A percentile compares a stretch with the other conserved stretches of the same genome.
These are phyloP conservation scores for Vaccinium corymbosum DNA, from an alignment of 148 eudicot genomes.

Conservation along the genomic window DNA sequence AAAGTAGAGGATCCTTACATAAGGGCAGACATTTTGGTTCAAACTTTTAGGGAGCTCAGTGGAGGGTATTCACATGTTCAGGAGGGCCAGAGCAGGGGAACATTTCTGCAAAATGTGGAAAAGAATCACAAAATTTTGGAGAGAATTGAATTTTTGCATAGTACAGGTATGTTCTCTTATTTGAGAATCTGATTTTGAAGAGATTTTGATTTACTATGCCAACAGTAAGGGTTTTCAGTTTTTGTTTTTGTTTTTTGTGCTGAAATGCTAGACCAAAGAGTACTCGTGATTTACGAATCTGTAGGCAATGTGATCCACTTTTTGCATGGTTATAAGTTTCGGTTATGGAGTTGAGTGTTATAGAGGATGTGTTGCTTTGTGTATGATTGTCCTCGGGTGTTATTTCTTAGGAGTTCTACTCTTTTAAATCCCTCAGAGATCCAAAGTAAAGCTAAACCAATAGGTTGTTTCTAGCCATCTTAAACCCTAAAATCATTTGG, in stretches of 20 bases:
- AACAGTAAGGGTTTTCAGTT: background rate
- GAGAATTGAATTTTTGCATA: conserved; percentile 55
- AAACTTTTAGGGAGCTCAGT: conserved; percentile 70
- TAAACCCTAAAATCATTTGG: background rate
- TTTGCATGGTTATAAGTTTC: background rate
- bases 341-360: background rate
- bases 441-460: background rate
- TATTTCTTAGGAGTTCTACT: background rate
- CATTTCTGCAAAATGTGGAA: conserved; percentile 72
- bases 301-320: background rate
- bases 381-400: background rate
- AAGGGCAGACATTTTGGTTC: conserved; percentile 85
- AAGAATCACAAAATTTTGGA: conserved; percentile 48
- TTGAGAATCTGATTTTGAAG: background rate
- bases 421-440: background rate
- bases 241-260: background rate
- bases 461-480: background rate
- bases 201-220: conserved; percentile 2
- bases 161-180: conserved; percentile 41
- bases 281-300: background rate
- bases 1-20: conserved; percentile 81
- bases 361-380: background rate
- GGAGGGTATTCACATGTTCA: conserved; percentile 44
- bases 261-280: conserved; percentile 1
- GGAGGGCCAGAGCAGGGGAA: conserved; percentile 38